These are phyloP conservation scores for Fragaria vesca DNA, from an alignment of 306 rosid species.

Conservation along the genomic window DNA sequence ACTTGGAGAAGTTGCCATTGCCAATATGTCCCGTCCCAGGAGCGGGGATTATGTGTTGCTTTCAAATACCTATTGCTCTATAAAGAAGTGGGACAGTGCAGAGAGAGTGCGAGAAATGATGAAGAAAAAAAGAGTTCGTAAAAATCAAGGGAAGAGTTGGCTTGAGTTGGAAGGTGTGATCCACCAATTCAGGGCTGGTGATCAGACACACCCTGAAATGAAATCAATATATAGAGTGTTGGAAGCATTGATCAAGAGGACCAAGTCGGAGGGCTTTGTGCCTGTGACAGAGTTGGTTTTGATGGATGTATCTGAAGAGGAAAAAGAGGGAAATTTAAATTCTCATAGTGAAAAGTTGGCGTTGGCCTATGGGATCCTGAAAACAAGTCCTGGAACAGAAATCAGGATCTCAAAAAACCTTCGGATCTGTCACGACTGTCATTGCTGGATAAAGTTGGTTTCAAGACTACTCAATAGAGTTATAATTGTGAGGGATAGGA, in stretches of 20 bases:
- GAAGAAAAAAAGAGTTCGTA: slow-evolving; percentile 51
- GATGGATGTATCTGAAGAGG: slow-evolving; percentile 84
- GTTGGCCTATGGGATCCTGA: slow-evolving; percentile 59
- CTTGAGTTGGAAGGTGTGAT: slow-evolving; percentile 48
- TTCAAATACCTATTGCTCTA: slow-evolving; percentile 67
- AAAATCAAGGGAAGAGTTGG: slow-evolving; percentile 67
- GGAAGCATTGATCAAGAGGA: slow-evolving; percentile 50
- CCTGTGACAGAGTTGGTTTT: slow-evolving; percentile 65
- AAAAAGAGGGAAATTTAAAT: slow-evolving; percentile 60
- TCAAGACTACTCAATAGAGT: slow-evolving; percentile 45
- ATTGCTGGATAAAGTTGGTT: slow-evolving; percentile 55
- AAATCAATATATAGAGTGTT: slow-evolving; percentile 50
- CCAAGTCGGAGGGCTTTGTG: slow-evolving; percentile 51
- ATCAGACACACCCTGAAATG: slow-evolving; percentile 53
- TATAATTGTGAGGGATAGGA: slow-evolving; percentile 67
- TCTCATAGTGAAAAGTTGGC: slow-evolving; percentile 67
- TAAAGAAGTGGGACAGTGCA: slow-evolving; percentile 62
- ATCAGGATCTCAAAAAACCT: slow-evolving; percentile 60
- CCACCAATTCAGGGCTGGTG: slow-evolving; percentile 61
- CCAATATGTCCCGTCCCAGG: slow-evolving; percentile 45
- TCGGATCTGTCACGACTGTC: slow-evolving; percentile 43
- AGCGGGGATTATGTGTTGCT: slow-evolving; percentile 74
- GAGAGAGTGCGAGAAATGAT: slow-evolving; percentile 58
- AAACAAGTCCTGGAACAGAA: slow-evolving; percentile 62
- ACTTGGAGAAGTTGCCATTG: slow-evolving; percentile 61